Evolutionary conservation across 1,284 basidiomycete species (phyloP), one percentile per base, ranked within the genome.

Genomic region (Apiotrichum siamense): DNA sequence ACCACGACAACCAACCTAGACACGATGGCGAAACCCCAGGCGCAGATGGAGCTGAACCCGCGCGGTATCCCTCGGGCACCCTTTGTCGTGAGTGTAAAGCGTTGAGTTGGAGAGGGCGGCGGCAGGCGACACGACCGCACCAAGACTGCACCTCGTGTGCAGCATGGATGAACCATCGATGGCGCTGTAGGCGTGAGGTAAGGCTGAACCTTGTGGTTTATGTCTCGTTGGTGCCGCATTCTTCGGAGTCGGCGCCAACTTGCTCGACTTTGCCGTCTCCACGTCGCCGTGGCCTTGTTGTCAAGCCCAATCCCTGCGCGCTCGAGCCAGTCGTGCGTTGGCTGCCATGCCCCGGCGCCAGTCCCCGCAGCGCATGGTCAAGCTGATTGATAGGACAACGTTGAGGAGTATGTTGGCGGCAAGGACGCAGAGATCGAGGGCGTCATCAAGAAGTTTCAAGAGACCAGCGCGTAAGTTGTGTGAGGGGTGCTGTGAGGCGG

Each of bases 61-160:
- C 79, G 92, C 47, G 93, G 93, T 2, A 97, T 98, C 52, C 93
- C 93, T 13, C 84, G 86, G 70, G 93, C 94, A 4, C 88, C 90
- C 0, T 98, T 98, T 69, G 87, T 97, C 53, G 93, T 96, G 66
- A 64, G 87, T 81, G 3, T 15, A 18, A 13, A 3, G 13, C 17
- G 23, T 5, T 24, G 3, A 3, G 38, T 24, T 26, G 9, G 17
- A 23, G 10, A 21, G n/a, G n/a, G 23, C 38, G 12, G n/a, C 23
- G n/a, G 24, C 44, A 11, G 15, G 10, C 33, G 11, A 11, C 3
- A 12, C 23, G 12, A 6, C n/a, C n/a, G n/a, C n/a, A n/a, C n/a
- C n/a, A n/a, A n/a, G n/a, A n/a, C n/a, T n/a, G n/a, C n/a, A n/a
- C n/a, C n/a, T 31, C 29, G 7, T 15, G 29, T 31, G 7, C 29